phyloP scores from a whole-genome alignment of 208 protist species.

The Trichomonas vaginalis region DNA sequence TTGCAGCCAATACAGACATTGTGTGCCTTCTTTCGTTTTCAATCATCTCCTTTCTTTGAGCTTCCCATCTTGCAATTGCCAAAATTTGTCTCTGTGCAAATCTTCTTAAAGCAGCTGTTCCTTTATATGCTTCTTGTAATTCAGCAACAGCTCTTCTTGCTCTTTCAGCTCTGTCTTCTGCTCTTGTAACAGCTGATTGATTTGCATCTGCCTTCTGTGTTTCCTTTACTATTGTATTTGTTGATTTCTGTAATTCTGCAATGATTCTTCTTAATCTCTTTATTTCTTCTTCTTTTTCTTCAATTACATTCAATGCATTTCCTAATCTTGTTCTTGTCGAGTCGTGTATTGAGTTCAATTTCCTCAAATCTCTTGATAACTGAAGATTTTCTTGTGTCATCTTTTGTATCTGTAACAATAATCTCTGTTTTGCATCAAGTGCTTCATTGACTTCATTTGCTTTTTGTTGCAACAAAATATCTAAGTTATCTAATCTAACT shows the following conservation, averaged over 20 bases:
- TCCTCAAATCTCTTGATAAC: neutral
- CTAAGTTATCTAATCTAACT: neutral
- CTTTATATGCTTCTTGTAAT: neutral
- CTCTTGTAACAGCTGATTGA: neutral
- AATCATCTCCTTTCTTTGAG: too few relatives aligned
- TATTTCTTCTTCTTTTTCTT: neutral
- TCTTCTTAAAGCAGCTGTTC: neutral
- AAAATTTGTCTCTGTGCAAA: too few relatives aligned
- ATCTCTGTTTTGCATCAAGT: neutral
- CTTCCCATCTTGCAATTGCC: too few relatives aligned
- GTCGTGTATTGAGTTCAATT: neutral
- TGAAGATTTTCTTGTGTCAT: neutral
- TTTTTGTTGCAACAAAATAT: neutral
- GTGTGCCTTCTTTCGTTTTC: too few relatives aligned
- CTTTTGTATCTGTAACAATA: neutral
- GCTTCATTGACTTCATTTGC: neutral
- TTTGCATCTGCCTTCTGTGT: neutral
- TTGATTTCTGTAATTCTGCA: neutral
- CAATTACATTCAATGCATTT: neutral
- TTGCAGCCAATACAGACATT: too few relatives aligned
- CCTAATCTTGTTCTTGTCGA: neutral
- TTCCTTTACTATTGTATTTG: neutral
- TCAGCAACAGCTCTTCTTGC: neutral
- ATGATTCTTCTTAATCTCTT: neutral
- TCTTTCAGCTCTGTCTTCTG: neutral